phyloP scores from a whole-genome alignment of 768 basidiomycete species.

The Tricholoma hemisulphureum region DNA sequence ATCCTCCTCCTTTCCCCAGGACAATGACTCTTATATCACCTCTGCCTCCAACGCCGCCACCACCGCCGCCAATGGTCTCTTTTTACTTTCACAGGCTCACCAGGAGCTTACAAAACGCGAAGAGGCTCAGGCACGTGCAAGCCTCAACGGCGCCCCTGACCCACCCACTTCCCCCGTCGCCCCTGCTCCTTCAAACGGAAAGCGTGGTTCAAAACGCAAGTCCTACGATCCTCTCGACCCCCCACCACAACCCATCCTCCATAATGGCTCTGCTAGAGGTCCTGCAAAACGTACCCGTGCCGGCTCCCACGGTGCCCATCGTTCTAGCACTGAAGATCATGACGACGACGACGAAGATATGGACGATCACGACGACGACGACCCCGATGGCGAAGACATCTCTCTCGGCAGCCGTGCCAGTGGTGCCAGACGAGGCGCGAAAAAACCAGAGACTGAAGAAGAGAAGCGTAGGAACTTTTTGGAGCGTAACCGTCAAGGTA shows the following conservation, averaged over 20 bases:
- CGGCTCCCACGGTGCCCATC: constrained; percentile 27
- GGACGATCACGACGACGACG: constrained; percentile 41
- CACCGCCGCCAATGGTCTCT: constrained; percentile 87
- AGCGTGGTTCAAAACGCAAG: constrained; percentile 74
- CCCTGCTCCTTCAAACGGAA: constrained; percentile 30
- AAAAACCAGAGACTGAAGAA: constrained; percentile 95
- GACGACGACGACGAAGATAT: constrained; percentile 39
- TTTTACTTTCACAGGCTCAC: constrained; percentile 91
- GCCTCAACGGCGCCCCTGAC: constrained; percentile 27
- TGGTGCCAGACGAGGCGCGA: constrained; percentile 34
- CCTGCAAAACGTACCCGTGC: constrained; percentile 44
- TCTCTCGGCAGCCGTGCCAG: constrained; percentile 16
- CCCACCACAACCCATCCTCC: constrained; percentile 25
- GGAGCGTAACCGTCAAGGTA: constrained; percentile 96
- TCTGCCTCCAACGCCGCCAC: constrained; percentile 58
- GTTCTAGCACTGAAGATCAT: constrained; percentile 31
- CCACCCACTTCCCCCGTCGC: constrained; percentile 21
- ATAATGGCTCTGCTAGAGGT: constrained; percentile 22
- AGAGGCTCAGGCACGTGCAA: constrained; percentile 69
- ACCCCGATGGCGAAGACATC: constrained; percentile 21
- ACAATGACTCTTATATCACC: constrained; percentile 31
- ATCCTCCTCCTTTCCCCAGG: constrained; percentile 41
- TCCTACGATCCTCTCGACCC: constrained; percentile 47
- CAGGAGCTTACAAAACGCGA: constrained; percentile 97
- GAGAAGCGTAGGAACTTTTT: constrained; percentile 97